Percentiles rank a stretch among this genome's conserved stretches.
Conservation (phyloP, 2,329 filamentous ascomycete species). For the Clarireedia hainanense region DNA sequence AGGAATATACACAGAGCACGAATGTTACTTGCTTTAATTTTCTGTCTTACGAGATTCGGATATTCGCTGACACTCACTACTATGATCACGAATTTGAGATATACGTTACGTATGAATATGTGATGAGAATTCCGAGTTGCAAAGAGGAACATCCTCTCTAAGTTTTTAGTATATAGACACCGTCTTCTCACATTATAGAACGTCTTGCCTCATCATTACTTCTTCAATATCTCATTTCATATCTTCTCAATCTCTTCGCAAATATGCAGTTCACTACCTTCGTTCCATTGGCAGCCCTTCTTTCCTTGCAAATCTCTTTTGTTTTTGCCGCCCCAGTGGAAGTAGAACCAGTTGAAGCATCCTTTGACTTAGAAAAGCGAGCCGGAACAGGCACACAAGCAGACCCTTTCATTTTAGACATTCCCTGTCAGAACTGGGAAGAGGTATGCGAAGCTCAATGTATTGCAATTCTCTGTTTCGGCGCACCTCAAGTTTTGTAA, state of each 20-base stretch:
- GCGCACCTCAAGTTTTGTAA: slow-evolving; percentile 3
- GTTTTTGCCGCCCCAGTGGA: slow-evolving; percentile 1
- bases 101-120: background rate
- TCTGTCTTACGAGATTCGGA: too few species aligned
- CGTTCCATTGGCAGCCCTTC: background rate
- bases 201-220: background rate
- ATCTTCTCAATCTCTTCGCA: background rate
- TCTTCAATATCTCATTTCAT: background rate
- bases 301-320: background rate
- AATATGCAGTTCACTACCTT: slow-evolving; percentile 1
- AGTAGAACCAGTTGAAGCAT: background rate
- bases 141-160: background rate
- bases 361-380: background rate
- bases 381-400: background rate
- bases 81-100: background rate
- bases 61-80: too few species aligned
- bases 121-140: background rate
- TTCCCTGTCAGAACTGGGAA: background rate
- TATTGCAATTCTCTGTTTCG: slow-evolving; percentile 2
- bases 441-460: slow-evolving; percentile 10
- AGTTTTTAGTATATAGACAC: background rate
- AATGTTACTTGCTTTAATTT: too few species aligned
- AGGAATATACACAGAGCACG: too few species aligned
- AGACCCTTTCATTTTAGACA: slow-evolving; percentile 1
- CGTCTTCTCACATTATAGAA: background rate